These are phyloP conservation scores for Tuber indicum DNA, from an alignment of 495 filamentous ascomycete species.

Conservation along the genomic window DNA sequence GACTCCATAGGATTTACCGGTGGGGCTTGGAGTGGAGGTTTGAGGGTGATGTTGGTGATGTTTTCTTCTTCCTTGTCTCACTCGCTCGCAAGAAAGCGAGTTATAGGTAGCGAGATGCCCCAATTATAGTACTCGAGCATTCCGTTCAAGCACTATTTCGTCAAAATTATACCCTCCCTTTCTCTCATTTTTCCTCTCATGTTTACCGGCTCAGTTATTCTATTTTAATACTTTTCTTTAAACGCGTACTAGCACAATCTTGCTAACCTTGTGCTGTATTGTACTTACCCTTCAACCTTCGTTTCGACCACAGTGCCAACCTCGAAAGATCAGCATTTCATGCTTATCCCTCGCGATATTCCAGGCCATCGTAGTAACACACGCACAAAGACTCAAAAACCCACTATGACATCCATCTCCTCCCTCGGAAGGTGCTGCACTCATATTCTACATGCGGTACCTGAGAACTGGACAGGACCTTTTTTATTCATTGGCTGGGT, in stretches of 20 bases:
- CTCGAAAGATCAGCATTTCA: no score
- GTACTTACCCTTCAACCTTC: neutral
- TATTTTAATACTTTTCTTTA: neutral
- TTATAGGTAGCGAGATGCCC: neutral
- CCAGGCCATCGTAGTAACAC: no score
- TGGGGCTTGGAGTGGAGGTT: conserved; percentile 50
- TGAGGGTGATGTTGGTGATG: neutral
- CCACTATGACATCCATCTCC: no score
- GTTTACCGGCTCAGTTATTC: neutral
- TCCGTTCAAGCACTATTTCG: neutral
- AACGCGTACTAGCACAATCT: neutral
- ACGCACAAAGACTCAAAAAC: no score
- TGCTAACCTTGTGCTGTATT: neutral
- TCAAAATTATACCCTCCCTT: neutral
- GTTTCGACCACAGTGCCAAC: no score
- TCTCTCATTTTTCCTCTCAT: neutral
- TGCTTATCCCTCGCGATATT: no score
- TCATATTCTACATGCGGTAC: no score
- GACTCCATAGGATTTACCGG: conserved; percentile 68
- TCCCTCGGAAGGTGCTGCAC: no score
- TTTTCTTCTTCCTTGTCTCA: neutral
- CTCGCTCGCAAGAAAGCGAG: neutral
- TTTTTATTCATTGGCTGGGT: no score
- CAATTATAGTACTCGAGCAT: no score
- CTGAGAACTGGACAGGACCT: no score